Evolutionary conservation across 306 rosid genomes (phyloP).

Genomic region (Argentina anserina): DNA sequence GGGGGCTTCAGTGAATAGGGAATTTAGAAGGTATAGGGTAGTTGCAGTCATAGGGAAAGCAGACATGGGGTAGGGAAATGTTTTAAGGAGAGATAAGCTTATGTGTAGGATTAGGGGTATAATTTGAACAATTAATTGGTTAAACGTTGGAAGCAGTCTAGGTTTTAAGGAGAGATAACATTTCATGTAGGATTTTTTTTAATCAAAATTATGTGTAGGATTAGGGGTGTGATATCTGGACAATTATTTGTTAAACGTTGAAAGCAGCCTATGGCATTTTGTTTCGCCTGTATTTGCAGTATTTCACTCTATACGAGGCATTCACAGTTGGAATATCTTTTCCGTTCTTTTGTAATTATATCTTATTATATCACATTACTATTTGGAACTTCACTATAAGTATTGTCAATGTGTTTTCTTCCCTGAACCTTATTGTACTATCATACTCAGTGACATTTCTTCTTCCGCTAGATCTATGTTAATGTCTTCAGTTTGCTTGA

Average conservation of each 20-base stretch:
- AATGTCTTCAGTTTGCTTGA: neutral
- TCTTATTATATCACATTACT: neutral
- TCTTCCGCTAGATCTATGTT: neutral
- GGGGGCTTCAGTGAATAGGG: neutral
- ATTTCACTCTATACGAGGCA: neutral
- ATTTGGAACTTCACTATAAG: neutral
- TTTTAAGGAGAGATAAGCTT: neutral
- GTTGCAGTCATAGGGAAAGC: neutral
- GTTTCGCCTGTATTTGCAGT: neutral
- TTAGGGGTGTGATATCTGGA: neutral
- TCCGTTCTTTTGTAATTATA: neutral
- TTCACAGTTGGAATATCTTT: neutral
- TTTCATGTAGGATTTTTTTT: too few relatives aligned
- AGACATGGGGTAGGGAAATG: neutral
- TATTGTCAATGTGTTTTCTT: neutral
- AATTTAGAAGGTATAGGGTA: neutral
- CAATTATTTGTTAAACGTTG: neutral
- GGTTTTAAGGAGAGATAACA: neutral
- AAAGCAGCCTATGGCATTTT: neutral
- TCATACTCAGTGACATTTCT: neutral
- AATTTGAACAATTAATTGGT: neutral
- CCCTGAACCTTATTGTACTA: neutral
- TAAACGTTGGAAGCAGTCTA: neutral
- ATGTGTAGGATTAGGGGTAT: neutral
- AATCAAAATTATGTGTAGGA: neutral